phyloP scores from a whole-genome alignment of 805 yeast genomes.

The Saccharomycopsis sp. region DNA sequence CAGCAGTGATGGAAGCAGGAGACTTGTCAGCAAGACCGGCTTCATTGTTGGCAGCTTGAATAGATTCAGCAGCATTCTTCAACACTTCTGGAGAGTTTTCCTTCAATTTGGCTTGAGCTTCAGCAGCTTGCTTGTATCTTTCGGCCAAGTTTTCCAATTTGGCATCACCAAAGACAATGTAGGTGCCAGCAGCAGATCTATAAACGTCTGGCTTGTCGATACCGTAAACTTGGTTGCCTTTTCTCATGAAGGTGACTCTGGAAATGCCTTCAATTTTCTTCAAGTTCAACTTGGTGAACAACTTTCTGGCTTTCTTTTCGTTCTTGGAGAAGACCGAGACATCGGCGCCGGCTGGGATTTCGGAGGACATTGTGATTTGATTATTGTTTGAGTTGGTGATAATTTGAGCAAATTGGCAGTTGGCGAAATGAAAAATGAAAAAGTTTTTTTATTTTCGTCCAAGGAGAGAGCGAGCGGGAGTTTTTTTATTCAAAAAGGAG shows the following conservation, averaged over 20 bases:
- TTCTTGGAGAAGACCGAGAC: conserved; percentile 76
- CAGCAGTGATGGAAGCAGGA: conserved; percentile 76
- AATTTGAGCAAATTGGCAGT: too few relatives aligned
- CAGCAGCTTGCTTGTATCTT: conserved; percentile 76
- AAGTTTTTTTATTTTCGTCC: too few relatives aligned
- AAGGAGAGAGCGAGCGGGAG: too few relatives aligned
- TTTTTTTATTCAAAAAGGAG: too few relatives aligned
- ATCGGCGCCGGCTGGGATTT: conserved; percentile 77
- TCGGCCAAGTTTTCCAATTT: conserved; percentile 89
- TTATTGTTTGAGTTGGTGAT: not conserved
- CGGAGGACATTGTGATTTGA: conserved; percentile 27
- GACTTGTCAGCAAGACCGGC: conserved; percentile 28
- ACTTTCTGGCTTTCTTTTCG: conserved; percentile 93
- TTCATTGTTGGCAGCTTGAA: conserved; percentile 41
- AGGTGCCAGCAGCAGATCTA: conserved; percentile 88
- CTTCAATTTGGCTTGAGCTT: conserved; percentile 59
- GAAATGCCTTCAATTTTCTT: conserved; percentile 86
- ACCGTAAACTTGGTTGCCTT: conserved; percentile 84
- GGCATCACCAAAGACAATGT: conserved; percentile 96
- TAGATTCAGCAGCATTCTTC: conserved; percentile 39
- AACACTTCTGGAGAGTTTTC: conserved; percentile 38
- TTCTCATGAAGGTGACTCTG: conserved; percentile 92
- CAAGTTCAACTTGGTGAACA: conserved; percentile 79
- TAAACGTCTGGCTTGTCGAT: conserved; percentile 91
- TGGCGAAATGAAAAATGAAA: too few relatives aligned